Conservation (phyloP, 1,284 basidiomycete genomes). For the Ganoderma lucidum region DNA sequence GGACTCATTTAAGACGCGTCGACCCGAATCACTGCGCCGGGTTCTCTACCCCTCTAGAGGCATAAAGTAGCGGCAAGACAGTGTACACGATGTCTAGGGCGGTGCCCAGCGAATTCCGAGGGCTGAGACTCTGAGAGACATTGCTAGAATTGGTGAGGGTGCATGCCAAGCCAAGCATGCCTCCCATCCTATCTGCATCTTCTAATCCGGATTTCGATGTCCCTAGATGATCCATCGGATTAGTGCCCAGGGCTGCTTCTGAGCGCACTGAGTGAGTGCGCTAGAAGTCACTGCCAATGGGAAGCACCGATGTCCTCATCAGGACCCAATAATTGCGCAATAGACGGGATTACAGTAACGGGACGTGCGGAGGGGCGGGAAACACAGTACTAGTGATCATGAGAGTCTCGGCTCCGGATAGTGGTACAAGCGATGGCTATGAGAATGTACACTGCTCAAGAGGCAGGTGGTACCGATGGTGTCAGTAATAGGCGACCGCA, state of each 20-base stretch:
- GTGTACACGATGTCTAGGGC: no score
- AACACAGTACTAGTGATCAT: not conserved
- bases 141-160: no score
- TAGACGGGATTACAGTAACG: constrained; percentile 10
- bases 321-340: constrained; percentile 23
- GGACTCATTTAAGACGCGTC: constrained; percentile 18
- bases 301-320: constrained; percentile 18
- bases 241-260: not conserved
- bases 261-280: not conserved
- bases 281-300: constrained; percentile 6
- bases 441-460: constrained; percentile 2
- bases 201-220: no score
- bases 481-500: constrained; percentile 88
- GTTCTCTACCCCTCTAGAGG: no score
- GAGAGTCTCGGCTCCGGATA: constrained; percentile 13
- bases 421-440: constrained; percentile 24
- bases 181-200: no score
- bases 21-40: no score
- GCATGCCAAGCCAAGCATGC: no score
- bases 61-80: no score
- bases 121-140: no score
- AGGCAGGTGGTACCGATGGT: constrained; percentile 9
- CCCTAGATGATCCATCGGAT: not conserved
- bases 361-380: not conserved
- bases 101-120: no score